A percentile compares a stretch with the other conserved stretches of the same genome.
These are phyloP conservation scores for Penicillium ochrochloron DNA, from an alignment of 495 filamentous ascomycete genomes.

Conservation along the genomic window DNA sequence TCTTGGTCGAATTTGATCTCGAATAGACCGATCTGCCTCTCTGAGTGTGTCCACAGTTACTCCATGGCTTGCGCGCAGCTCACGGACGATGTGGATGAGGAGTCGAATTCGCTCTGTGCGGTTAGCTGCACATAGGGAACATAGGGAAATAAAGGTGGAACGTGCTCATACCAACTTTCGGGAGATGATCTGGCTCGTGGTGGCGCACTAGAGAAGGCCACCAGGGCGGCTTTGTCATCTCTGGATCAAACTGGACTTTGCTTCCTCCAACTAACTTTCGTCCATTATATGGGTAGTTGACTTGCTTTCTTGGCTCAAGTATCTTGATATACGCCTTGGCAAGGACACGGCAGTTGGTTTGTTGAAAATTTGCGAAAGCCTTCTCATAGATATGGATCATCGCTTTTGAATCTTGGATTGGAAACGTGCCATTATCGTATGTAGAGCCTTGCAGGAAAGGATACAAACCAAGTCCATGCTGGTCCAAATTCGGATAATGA, in stretches of 20 bases:
- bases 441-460: too few species aligned
- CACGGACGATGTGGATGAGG: conserved; percentile 62
- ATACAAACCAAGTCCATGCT: too few species aligned
- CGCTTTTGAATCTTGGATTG: too few species aligned
- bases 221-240: conserved; percentile 65
- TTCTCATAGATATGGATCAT: too few species aligned
- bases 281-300: conserved; percentile 76
- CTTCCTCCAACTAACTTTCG: conserved; percentile 45
- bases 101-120: conserved; percentile 62
- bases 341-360: conserved; percentile 67
- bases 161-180: conserved; percentile 62
- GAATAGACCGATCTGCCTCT: conserved; percentile 48
- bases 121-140: not conserved
- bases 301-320: conserved; percentile 84
- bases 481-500: too few species aligned
- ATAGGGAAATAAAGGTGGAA: not conserved
- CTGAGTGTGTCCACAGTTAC: conserved; percentile 41
- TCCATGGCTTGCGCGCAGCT: conserved; percentile 41
- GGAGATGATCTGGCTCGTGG: conserved; percentile 79
- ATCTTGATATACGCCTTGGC: conserved; percentile 80
- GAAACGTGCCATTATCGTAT: too few species aligned
- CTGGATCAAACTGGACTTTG: conserved; percentile 41
- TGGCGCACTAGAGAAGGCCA: conserved; percentile 73
- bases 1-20: conserved; percentile 43
- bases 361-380: conserved; percentile 69